Evolutionary conservation across 2,329 filamentous ascomycete species (phyloP), one percentile per base, ranked within the genome.

Genomic region (Scedosporium dehoogii): DNA sequence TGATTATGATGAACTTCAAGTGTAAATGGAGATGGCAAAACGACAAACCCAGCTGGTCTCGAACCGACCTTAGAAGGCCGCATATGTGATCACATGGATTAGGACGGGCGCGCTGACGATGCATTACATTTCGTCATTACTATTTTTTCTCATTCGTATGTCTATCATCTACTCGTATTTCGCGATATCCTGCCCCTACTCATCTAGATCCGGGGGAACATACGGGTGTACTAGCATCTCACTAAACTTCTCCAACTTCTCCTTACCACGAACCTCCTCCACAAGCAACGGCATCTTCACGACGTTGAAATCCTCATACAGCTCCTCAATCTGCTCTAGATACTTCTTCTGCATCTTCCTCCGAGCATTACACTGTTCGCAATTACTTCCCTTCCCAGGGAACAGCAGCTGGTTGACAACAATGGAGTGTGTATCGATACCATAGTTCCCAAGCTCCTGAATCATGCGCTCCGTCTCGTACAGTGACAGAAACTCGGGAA

Each of bases 381-480:
- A 99, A 42, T 85, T 83, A 72, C 89, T 96, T 61, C 87, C 88
- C 67, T 87, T 83, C 75, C 90, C 90, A 18, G 94, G 94, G 79
- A 96, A 99, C 63, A 99, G 80, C 68, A 99, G 82, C 81, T 99
- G 94, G 76, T 99, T 99, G 70, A 99, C 94, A 56, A 99, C 94
- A 73, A 99, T 97, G 72, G 89, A 87, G 78, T 97, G 94, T 6
- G 93, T 96, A 75, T 99, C 94, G 73, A 99, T 99, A 71, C 88
- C 81, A 78, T 96, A 99, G 73, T 85, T 89, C 58, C 91, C 87
- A 65, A 99, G 81, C 79, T 99, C 94, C 81, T 99, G 94, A 70
- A 99, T 97, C 94, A 99, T 97, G 70, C 94, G 90, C 81, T 99
- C 94, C 65, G 94, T 99, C 82, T 99, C 94, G 79, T 99, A 99